Evolutionary conservation across 257 asterid species (phyloP).

Genomic region (Solanum neorickii): DNA sequence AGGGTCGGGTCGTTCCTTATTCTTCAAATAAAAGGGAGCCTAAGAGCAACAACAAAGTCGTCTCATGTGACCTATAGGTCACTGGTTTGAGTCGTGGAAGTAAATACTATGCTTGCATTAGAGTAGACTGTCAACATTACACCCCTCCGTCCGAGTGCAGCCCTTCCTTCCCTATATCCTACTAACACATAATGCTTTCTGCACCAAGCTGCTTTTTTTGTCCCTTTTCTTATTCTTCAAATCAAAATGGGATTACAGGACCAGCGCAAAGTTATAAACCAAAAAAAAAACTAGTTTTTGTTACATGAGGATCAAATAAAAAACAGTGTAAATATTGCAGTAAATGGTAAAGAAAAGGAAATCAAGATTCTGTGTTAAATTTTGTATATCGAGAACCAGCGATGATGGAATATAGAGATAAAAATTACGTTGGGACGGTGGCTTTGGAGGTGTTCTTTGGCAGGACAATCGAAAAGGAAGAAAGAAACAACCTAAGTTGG

Average conservation of each 20-base stretch:
- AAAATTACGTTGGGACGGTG: rapidly evolving
- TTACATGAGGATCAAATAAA: background rate
- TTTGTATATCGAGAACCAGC: background rate
- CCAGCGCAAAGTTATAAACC: background rate
- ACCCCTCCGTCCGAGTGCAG: background rate
- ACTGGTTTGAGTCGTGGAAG: background rate
- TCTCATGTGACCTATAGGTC: background rate
- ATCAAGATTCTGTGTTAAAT: background rate
- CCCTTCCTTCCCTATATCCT: background rate
- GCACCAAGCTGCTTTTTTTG: background rate
- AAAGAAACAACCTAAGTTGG: background rate
- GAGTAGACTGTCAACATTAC: background rate
- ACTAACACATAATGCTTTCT: background rate
- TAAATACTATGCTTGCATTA: background rate
- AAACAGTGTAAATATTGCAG: background rate
- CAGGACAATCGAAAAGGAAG: background rate
- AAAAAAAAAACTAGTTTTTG: background rate
- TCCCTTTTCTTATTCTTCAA: background rate
- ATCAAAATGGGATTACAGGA: background rate
- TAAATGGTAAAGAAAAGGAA: background rate
- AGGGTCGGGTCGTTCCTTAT: background rate
- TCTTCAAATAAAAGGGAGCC: too few species aligned
- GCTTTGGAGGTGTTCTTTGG: background rate
- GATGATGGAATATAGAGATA: background rate
- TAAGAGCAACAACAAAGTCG: background rate